Evolutionary conservation across 1,284 basidiomycete species (phyloP).

Genomic region (Baeospora myosura): DNA sequence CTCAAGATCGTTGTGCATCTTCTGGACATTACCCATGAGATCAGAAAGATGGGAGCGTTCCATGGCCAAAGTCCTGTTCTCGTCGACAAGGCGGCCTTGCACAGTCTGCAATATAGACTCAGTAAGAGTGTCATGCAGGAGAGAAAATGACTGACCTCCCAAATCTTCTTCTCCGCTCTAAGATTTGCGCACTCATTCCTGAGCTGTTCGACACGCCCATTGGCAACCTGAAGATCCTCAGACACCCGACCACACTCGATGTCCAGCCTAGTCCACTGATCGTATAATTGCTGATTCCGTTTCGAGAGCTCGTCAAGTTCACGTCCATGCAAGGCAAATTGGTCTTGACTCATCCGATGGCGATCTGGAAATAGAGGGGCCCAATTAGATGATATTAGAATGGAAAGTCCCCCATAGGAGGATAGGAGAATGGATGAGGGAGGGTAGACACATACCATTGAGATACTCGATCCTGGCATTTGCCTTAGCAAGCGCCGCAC

Average conservation of each 20-base stretch:
- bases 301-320: slow-evolving; percentile 56
- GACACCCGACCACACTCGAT: slow-evolving; percentile 57
- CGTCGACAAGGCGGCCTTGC: slow-evolving; percentile 74
- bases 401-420: neutral
- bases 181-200: slow-evolving; percentile 82
- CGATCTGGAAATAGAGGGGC: slow-evolving; percentile 39
- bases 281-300: slow-evolving; percentile 62
- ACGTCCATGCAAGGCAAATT: slow-evolving; percentile 45
- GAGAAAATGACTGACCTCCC: slow-evolving; percentile 56
- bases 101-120: slow-evolving; percentile 43
- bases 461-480: slow-evolving; percentile 73
- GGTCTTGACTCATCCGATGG: slow-evolving; percentile 58
- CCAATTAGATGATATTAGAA: slow-evolving; percentile 3
- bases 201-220: slow-evolving; percentile 59
- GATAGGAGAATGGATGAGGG: slow-evolving; percentile 2
- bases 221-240: slow-evolving; percentile 56
- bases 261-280: slow-evolving; percentile 59
- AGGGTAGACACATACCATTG: slow-evolving; percentile 42
- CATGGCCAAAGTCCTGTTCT: slow-evolving; percentile 72
- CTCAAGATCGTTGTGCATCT: slow-evolving; percentile 85
- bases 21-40: slow-evolving; percentile 81
- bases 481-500: slow-evolving; percentile 69
- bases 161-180: slow-evolving; percentile 86
- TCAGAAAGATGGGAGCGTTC: slow-evolving; percentile 83
- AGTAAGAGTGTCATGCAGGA: slow-evolving; percentile 5